Evolutionary conservation across 2,329 filamentous ascomycete genomes (phyloP), one percentile per base, ranked within the genome.

Genomic region (Ambrosiella xylebori): DNA sequence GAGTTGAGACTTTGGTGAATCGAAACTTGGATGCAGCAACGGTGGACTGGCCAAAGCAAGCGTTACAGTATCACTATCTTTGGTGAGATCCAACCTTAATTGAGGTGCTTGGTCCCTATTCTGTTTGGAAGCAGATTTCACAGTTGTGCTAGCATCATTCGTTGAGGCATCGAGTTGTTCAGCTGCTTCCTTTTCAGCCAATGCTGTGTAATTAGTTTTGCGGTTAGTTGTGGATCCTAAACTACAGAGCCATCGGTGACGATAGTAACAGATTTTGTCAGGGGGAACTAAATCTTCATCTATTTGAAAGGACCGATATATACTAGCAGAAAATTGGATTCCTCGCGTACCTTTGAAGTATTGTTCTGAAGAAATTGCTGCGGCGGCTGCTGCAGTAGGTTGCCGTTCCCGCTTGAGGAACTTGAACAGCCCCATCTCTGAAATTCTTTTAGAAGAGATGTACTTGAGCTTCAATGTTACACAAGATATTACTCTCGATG

Each of bases 291-390:
- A 27, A 27, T 27, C 2, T 27, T 35, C 17, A 9, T 36, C 11
- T 27, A 15, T 36, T 51, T 9, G 47, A 51, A 27, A 13, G 17
- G 7, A 9, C 47, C 1, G 2, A 41, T 12, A 11, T 12, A 41
- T 12, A n/a, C 39, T 7, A 41, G 11, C 5, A 6, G 11, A 35
- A 27, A 17, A 13, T n/a, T 35, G 12, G 27, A 27, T 9, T 35
- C 47, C 27, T 35, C 8, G 45, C 59, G 15, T 60, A 60, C 59
- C 55, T 58, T 57, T 60, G 19, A 60, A 60, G 36, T 60, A 60
- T 35, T 60, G 59, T 40, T 60, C 59, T 11, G 59, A 60, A 7
- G 59, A 60, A 36, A 60, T 60, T 12, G 59, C 59, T n/a, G 59
- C 59, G 9, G 59, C 59, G 7, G 56, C 55, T 9, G 59, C 59